Evolutionary conservation across 2,329 filamentous ascomycete genomes (phyloP), one percentile per base, ranked within the genome.

Genomic region (Xylariaceae sp.): DNA sequence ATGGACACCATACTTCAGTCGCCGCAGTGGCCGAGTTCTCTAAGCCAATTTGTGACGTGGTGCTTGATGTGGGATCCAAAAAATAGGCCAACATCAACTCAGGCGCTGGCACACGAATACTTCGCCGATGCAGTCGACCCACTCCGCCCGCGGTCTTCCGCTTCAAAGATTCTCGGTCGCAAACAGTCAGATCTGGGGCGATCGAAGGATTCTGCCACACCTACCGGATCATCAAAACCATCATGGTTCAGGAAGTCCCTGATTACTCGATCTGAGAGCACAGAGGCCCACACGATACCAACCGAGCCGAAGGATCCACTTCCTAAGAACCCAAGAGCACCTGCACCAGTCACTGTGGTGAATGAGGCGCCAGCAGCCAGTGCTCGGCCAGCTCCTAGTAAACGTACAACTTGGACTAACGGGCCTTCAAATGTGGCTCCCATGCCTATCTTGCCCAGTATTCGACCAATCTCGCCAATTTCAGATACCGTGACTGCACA

Each of bases 1-100:
- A 90, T 99, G 82, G 92, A 97, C 61, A 95, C 90, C 5, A 94
- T 97, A 58, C 77, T 99, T 7, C 90, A 90, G 65, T 69, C 87
- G 22, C 90, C 94, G 14, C 89, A 96, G 64, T 99, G 94, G 94
- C 94, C 94, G 6, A 73, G 86, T 1, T 86, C 90, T 17, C 78
- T 99, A 48, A 87, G 86, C 62, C 83, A 95, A 51, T 97, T 99
- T 64, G 94, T 99, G 51, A 99, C 94, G 14, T 96, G 90, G 90
- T 99, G 94, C 70, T 72, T 99, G 58, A 94, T 97, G 88, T 99
- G 94, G 94, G 94, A 99, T 69, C 94, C 94, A 11, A 95, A 91
- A 74, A 84, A 76, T 63, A 82, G 94, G 53, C 94, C 94, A 40
- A 97, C 91, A 4, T 96, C 92, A 2, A 85, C 87, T 0, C 91